These are phyloP conservation scores for Colletotrichum incanum DNA, from an alignment of 2,329 filamentous ascomycete genomes.

Conservation along the genomic window DNA sequence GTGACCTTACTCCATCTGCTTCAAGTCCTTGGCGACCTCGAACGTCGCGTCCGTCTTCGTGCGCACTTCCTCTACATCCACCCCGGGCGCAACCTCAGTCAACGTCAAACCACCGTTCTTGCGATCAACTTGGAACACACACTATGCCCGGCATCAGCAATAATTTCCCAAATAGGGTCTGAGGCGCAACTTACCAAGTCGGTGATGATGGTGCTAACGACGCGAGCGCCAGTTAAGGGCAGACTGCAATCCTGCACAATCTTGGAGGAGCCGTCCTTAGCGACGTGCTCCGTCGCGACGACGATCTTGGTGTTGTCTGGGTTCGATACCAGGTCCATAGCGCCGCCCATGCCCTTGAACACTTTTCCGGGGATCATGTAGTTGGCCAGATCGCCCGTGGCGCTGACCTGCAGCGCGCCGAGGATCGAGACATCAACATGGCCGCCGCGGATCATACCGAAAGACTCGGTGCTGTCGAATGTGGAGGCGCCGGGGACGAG, in stretches of 20 bases:
- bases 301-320: constrained; percentile 81
- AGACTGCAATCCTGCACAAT: constrained; percentile 75
- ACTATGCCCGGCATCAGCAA: constrained; percentile 56
- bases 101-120: constrained; percentile 74
- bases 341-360: constrained; percentile 89
- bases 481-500: constrained; percentile 82
- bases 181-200: constrained; percentile 72
- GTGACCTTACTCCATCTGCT: constrained; percentile 57
- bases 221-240: constrained; percentile 76
- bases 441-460: constrained; percentile 89
- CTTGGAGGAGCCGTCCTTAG: constrained; percentile 78
- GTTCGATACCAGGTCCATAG: constrained; percentile 82
- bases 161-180: accelerated
- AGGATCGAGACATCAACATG: constrained; percentile 89
- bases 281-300: constrained; percentile 79
- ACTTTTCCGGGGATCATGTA: constrained; percentile 93
- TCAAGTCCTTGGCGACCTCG: constrained; percentile 71
- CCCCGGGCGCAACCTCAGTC: constrained; percentile 79
- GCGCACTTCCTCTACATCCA: constrained; percentile 78
- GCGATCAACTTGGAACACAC: constrained; percentile 80
- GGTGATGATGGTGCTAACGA: constrained; percentile 82
- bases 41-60: constrained; percentile 81
- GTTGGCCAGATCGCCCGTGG: constrained; percentile 85
- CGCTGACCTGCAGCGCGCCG: constrained; percentile 85
- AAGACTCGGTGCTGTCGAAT: constrained; percentile 87